These are phyloP conservation scores for Smallanthus sonchifolius DNA, from an alignment of 129 eudicot species.

Conservation along the genomic window DNA sequence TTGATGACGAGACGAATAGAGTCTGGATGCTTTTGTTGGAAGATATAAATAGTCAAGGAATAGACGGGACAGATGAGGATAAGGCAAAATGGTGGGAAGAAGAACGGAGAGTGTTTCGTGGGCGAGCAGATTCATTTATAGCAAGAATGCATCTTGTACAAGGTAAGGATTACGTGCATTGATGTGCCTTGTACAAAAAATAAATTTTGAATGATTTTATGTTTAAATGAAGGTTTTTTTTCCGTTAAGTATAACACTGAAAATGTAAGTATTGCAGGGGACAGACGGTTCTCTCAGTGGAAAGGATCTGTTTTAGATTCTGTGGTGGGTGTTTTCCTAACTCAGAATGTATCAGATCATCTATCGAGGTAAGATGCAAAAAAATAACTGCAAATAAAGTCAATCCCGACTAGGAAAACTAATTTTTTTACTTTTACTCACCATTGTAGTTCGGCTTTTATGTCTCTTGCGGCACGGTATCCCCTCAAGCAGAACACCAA, in stretches of 20 bases:
- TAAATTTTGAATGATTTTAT: not conserved
- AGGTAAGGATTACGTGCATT: slow-evolving; percentile 41
- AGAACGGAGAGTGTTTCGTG: slow-evolving; percentile 76
- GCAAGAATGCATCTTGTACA: slow-evolving; percentile 99
- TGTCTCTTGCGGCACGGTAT: slow-evolving; percentile 81
- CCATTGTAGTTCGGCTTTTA: slow-evolving; percentile 87
- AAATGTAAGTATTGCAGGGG: slow-evolving; percentile 53
- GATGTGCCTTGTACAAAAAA: not conserved
- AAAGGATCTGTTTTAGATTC: slow-evolving; percentile 97
- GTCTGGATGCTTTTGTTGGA: slow-evolving; percentile 93
- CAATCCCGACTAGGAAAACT: not conserved
- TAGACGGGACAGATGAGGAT: slow-evolving; percentile 86
- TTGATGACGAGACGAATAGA: slow-evolving; percentile 95
- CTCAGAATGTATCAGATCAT: slow-evolving; percentile 97
- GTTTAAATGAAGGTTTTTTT: not conserved
- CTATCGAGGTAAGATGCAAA: slow-evolving; percentile 67
- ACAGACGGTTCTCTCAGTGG: slow-evolving; percentile 91
- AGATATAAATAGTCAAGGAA: slow-evolving; percentile 77
- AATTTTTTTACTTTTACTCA: not conserved
- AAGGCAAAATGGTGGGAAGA: slow-evolving; percentile 98
- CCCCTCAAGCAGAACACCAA: slow-evolving; percentile 47
- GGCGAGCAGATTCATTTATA: slow-evolving; percentile 84
- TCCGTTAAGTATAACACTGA: not conserved
- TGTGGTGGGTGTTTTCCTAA: slow-evolving; percentile 93
- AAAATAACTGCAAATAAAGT: not conserved